phyloP scores from a whole-genome alignment of 139 green algal genomes.

The Prasinococcaceae sp. region DNA sequence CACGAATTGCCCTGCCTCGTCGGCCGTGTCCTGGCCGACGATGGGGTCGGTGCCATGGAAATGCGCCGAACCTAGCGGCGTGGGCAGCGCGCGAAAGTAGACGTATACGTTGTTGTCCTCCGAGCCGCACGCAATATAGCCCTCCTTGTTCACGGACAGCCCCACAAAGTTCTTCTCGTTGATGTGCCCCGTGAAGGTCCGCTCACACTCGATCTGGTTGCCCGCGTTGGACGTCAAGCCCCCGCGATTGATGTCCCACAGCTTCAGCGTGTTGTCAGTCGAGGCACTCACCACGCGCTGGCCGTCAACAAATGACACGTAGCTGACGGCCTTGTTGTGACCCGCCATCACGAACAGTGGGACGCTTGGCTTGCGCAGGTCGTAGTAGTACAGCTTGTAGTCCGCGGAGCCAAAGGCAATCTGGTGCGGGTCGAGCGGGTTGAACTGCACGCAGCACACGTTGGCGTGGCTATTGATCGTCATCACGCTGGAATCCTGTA shows the following conservation, averaged over 20 bases:
- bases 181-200: conserved; percentile 47
- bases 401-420: conserved; percentile 69
- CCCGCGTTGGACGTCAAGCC: not conserved
- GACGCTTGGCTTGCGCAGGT: conserved; percentile 14
- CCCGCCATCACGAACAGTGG: conserved; percentile 35
- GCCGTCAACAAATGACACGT: conserved; percentile 28
- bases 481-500: conserved; percentile 20
- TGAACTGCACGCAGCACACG: conserved; percentile 76
- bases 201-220: conserved; percentile 1
- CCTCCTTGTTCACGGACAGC: conserved; percentile 40
- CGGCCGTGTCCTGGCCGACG: conserved; percentile 17
- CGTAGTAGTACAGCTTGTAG: conserved; percentile 46
- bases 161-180: conserved; percentile 95
- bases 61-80: conserved; percentile 17
- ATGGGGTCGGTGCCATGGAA: conserved; percentile 12
- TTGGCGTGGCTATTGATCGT: conserved; percentile 52
- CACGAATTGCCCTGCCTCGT: conserved; percentile 36
- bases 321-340: conserved; percentile 60
- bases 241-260: conserved; percentile 28
- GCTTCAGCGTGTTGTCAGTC: conserved; percentile 40
- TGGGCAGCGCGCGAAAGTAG: conserved; percentile 24
- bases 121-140: conserved; percentile 67
- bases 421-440: conserved; percentile 34
- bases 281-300: conserved; percentile 26
- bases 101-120: conserved; percentile 52